A percentile compares a stretch with the other conserved stretches of the same genome.
Evolutionary conservation across 352 stramenopile species (phyloP).

Genomic region (Phytophthora cactorum): DNA sequence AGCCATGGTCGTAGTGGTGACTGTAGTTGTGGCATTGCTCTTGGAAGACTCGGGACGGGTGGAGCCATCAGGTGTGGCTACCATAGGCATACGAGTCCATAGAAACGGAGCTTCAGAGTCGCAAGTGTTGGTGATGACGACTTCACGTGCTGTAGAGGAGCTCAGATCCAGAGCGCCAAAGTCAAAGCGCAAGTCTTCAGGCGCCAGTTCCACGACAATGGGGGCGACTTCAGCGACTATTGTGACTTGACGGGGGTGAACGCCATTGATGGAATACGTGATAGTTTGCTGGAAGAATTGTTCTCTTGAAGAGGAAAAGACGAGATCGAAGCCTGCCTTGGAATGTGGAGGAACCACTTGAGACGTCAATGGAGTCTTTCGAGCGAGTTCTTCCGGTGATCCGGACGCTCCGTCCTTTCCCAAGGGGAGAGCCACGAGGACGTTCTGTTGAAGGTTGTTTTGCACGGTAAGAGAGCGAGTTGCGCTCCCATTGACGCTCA

Average conservation of each 20-base stretch:
- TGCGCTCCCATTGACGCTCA: constrained; percentile 87
- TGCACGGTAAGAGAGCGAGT: constrained; percentile 86
- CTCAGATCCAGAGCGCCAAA: constrained; percentile 74
- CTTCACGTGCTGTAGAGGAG: constrained; percentile 54
- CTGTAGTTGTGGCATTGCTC: constrained; percentile 46
- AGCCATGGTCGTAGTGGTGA: constrained; percentile 21
- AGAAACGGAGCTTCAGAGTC: constrained; percentile 88
- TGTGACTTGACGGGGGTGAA: constrained; percentile 85
- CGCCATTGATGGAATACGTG: constrained; percentile 86
- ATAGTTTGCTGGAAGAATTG: constrained; percentile 89
- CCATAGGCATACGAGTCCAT: constrained; percentile 53
- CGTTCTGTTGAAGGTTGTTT: constrained; percentile 88
- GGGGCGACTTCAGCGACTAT: constrained; percentile 90
- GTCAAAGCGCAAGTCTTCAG: constrained; percentile 66
- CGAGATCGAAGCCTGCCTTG: constrained; percentile 91
- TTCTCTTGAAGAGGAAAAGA: constrained; percentile 76
- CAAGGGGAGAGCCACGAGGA: constrained; percentile 73
- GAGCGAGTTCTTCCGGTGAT: constrained; percentile 64
- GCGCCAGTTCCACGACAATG: constrained; percentile 81
- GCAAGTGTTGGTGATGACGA: constrained; percentile 91
- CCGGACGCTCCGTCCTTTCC: constrained; percentile 26
- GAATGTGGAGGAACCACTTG: constrained; percentile 87
- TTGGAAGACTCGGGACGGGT: constrained; percentile 63
- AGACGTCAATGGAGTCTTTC: constrained; percentile 59
- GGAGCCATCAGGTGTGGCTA: constrained; percentile 25